Base-by-base conservation (phyloP, 1,284 basidiomycete species). In the Lignosus rhinocerotis region DNA sequence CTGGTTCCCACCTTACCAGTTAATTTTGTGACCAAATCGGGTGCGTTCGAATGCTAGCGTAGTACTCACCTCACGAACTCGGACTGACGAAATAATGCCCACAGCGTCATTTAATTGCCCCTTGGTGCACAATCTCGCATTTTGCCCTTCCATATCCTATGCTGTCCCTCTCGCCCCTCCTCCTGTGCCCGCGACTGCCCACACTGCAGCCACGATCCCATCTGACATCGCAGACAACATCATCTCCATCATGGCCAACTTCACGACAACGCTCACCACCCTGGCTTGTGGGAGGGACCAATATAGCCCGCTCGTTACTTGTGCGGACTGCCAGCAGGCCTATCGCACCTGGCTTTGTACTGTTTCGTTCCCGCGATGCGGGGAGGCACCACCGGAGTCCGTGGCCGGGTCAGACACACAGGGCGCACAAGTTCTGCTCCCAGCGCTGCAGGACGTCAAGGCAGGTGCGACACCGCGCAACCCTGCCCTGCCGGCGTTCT, bases 301-400 rank as follows among this genome's bases (percentile, higher is more conserved):
- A 48, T 95, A 93, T 75, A 93, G 90, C 9, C 89, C 88, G 1
- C 74, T 93, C 6, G 84, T 90, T 19, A 81, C 83, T 1, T 95
- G 93, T 67, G 78, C 83, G 11, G 88, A 92, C 71, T 94, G 93
- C 68, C 86, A 89, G 63, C 67, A 75, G 30, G 84, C 84, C 16
- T 95, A 94, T 69, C 81, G 91, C 17, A 78, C 80, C 48, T 95
- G 93, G 93, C 79, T 93, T 31, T 95, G 93, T 72, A 72, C 83
- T 14, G 75, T 87, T 17, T 81, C 85, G 12, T 80, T 95, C 63
- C 86, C 91, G 14, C 84, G 90, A 50, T 94, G 92, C 63, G 79
- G 80, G 21, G 84, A 90, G 66, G 56, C 71, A 16, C 69, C 75
- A 49, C 64, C 74, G 1, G 55, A 66, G 12, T 69, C 75, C 31